Conservation (phyloP, 768 basidiomycete species). For the Vararia minispora region DNA sequence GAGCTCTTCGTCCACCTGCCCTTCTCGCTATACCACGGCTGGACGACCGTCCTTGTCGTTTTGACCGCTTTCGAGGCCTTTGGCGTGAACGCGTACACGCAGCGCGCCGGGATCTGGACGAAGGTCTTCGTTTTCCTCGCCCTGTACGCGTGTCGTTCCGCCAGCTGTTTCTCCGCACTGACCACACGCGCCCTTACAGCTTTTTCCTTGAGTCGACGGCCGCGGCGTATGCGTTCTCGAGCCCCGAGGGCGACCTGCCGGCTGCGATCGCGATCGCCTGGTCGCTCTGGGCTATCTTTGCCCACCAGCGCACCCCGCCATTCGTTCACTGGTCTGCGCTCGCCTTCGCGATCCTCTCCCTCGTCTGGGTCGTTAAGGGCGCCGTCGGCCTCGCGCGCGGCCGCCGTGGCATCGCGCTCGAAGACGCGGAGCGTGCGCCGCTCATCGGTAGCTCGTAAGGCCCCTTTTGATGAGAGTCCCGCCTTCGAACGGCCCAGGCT, state of each 20-base stretch:
- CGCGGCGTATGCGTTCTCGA: constrained; percentile 90
- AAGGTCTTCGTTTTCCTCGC: constrained; percentile 93
- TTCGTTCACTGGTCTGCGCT: constrained; percentile 92
- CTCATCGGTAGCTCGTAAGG: too few species aligned
- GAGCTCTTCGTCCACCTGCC: constrained; percentile 92
- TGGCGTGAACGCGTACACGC: constrained; percentile 58
- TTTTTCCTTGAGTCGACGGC: constrained; percentile 91
- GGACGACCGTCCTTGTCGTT: constrained; percentile 77
- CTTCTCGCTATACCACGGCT: constrained; percentile 93
- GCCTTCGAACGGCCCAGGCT: too few species aligned
- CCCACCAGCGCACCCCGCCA: constrained; percentile 47
- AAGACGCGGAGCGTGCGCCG: constrained; percentile 84
- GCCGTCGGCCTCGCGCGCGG: constrained; percentile 39
- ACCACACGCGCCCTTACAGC: constrained; percentile 23
- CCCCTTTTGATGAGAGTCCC: too few species aligned
- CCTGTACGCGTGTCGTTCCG: constrained; percentile 37
- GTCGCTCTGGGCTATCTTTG: constrained; percentile 92
- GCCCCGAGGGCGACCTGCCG: constrained; percentile 83
- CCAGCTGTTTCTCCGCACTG: not conserved
- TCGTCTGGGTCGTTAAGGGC: constrained; percentile 79
- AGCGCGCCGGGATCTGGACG: constrained; percentile 76
- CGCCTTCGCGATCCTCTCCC: constrained; percentile 72
- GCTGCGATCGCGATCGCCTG: constrained; percentile 86
- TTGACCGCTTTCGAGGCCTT: constrained; percentile 83
- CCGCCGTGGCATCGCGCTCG: constrained; percentile 44